phyloP scores from a whole-genome alignment of 2,329 filamentous ascomycete genomes.

The Colletotrichum gigasporum region DNA sequence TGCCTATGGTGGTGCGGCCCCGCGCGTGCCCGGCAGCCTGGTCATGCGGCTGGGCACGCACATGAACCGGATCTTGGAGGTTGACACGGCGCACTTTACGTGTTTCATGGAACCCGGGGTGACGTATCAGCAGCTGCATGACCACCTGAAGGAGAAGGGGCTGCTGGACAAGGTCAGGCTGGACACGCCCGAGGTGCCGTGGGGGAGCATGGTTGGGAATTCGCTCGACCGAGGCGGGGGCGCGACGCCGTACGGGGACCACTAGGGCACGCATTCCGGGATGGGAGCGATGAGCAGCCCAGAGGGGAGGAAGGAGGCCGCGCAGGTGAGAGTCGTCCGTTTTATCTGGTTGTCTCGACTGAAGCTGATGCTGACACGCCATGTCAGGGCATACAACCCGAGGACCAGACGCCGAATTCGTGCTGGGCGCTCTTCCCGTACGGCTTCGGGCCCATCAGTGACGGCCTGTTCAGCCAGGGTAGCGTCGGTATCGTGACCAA shows the following conservation, averaged over 20 bases:
- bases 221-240: constrained; percentile 55
- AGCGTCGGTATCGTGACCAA: constrained; percentile 62
- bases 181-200: constrained; percentile 51
- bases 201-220: constrained; percentile 55
- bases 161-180: constrained; percentile 52
- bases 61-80: constrained; percentile 50
- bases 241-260: constrained; percentile 55
- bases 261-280: constrained; percentile 51
- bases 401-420: constrained; percentile 43
- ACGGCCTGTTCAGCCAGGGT: constrained; percentile 57
- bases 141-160: constrained; percentile 44
- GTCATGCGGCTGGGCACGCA: constrained; percentile 50
- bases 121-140: constrained; percentile 45
- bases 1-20: constrained; percentile 53
- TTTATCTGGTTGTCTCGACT: background rate
- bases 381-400: background rate
- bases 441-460: constrained; percentile 48
- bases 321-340: constrained; percentile 28
- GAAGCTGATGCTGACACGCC: background rate
- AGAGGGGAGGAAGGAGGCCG: constrained; percentile 25
- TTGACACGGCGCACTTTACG: constrained; percentile 46
- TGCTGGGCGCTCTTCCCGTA: constrained; percentile 52
- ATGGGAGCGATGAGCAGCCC: constrained; percentile 41
- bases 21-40: constrained; percentile 50
- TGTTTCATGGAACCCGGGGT: constrained; percentile 53